phyloP scores from a whole-genome alignment of 768 basidiomycete genomes.

The Mycena crocata region DNA sequence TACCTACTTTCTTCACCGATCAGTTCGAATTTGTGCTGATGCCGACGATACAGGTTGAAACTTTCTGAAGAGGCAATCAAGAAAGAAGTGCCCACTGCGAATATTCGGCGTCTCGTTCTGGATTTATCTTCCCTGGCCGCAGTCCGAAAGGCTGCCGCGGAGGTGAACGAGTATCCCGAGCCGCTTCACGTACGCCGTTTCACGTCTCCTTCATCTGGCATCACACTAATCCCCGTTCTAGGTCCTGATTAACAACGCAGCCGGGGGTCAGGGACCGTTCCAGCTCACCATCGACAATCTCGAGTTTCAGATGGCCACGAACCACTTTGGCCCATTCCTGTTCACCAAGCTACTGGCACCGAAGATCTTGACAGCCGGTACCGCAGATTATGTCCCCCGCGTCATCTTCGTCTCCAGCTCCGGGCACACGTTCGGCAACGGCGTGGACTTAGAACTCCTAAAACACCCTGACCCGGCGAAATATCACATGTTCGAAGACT shows the following conservation, averaged over 20 bases:
- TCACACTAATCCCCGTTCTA: too few relatives aligned
- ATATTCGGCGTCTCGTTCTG: neutral
- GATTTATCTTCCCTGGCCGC: neutral
- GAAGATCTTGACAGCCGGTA: neutral
- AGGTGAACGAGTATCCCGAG: too few relatives aligned
- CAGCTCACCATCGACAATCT: too few relatives aligned
- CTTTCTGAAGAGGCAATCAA: neutral
- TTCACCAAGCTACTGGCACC: neutral
- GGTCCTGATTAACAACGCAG: too few relatives aligned
- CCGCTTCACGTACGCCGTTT: neutral
- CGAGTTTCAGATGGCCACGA: too few relatives aligned
- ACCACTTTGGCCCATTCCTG: too few relatives aligned
- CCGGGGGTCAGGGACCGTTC: too few relatives aligned
- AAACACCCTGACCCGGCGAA: neutral
- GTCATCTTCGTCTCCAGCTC: neutral
- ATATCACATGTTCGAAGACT: neutral
- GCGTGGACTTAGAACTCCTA: neutral
- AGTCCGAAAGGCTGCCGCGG: neutral
- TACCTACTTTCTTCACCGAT: too few relatives aligned
- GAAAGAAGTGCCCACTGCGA: neutral
- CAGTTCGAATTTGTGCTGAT: too few relatives aligned
- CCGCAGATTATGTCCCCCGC: neutral
- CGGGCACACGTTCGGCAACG: neutral
- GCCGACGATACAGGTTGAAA: neutral
- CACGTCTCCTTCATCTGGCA: too few relatives aligned